phyloP scores from a whole-genome alignment of 2,329 filamentous ascomycete species.

The Volutella citrinella region DNA sequence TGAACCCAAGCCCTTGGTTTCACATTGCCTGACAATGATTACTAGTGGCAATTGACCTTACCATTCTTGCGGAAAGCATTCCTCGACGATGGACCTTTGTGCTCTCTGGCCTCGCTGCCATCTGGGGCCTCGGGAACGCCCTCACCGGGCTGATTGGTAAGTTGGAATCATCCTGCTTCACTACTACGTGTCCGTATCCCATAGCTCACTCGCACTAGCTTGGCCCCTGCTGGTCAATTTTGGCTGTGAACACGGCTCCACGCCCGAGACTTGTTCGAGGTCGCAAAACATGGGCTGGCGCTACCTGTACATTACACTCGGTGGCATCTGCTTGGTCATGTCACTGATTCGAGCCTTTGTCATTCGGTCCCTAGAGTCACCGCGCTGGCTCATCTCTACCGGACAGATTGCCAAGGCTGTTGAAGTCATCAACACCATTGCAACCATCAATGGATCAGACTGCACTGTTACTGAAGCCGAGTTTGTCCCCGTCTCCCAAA shows the following conservation, averaged over 20 bases:
- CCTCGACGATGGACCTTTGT: conserved; percentile 14
- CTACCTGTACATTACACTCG: conserved; percentile 38
- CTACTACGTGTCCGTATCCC: background rate
- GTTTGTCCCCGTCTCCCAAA: conserved; percentile 1
- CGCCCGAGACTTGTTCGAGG: conserved; percentile 29
- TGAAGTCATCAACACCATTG: conserved; percentile 41
- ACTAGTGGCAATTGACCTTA: conserved; percentile 19
- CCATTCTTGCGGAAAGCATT: conserved; percentile 17
- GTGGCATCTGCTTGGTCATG: conserved; percentile 35
- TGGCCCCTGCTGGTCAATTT: conserved; percentile 18
- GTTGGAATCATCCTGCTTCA: background rate
- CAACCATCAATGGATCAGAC: conserved; percentile 21
- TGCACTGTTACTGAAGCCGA: conserved; percentile 2
- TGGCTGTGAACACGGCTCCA: conserved; percentile 15
- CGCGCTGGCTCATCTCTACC: conserved; percentile 37
- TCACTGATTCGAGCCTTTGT: conserved; percentile 37
- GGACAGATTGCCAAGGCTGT: conserved; percentile 42
- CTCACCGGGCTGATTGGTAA: conserved; percentile 17
- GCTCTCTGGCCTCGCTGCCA: conserved; percentile 12
- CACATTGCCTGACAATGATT: background rate
- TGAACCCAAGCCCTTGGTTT: background rate
- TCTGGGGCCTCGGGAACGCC: conserved; percentile 18
- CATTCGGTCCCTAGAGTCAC: conserved; percentile 40
- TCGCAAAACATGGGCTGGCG: conserved; percentile 42
- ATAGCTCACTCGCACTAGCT: conserved; percentile 3